Base-by-base conservation (phyloP, 225 moss, liverwort and hornwort genomes). In the Pseudoscleropodium purum region DNA sequence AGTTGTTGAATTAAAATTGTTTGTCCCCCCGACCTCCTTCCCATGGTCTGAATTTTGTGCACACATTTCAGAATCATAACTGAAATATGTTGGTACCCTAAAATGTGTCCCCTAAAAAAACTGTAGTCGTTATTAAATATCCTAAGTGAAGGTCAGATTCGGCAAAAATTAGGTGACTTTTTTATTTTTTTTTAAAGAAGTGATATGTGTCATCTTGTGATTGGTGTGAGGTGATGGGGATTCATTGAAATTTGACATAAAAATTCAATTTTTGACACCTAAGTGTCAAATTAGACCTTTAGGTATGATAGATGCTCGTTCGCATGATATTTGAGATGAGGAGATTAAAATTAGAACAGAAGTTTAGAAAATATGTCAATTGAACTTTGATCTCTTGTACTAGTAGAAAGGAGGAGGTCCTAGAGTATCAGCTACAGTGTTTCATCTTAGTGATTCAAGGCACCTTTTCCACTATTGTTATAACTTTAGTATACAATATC, bases 231-330 rank as follows among this genome's bases (percentile, higher is more conserved):
- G 65, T 17, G 9, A 33, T 0, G 5, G 33, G 5, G 33, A 16
- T 2, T 5, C 27, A 3, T 1, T 27, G 7, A 62, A 62, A 62
- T 62, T 0, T 62, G 3, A 62, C 1, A 1, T 62, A 14, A 1
- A 62, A 65, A 65, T 33, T 17, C 16, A 33, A 65, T 17, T 65
- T 16, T 0, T 1, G 19, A 4, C 64, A 31, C 31, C 6, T 64
- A 2, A 64, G 8, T 64, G 4, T 2, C 16, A 4, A 31, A 31
- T 15, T 13, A 31, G 7, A 64, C 64, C 64, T 64, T 64, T 16
- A 31, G 0, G 0, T 66, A 9, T 2, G 0, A 1, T 34, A 66
- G 20, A 43, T 45, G 29, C 6, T 45, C 33, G 33, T 33, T 20
- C 27, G 33, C 7, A 47, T 33, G 15, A 21, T 51, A 51, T 33